Conservation (phyloP, 768 basidiomycete species). For the Phylloporus sp. region DNA sequence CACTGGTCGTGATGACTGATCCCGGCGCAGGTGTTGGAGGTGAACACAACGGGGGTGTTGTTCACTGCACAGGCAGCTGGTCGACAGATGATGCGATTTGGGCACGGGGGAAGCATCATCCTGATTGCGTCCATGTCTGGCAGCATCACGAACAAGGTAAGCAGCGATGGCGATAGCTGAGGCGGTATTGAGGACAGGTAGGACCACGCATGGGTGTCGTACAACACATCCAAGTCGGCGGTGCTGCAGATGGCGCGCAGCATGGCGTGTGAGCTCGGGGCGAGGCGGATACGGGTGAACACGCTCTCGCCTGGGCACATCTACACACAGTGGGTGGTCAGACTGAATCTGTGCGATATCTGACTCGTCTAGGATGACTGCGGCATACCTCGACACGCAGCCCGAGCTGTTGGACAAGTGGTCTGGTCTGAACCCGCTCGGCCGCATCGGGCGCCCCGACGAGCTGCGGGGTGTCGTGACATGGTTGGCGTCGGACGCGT, state of each 20-base stretch:
- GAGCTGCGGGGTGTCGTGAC: constrained; percentile 68
- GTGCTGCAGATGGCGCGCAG: constrained; percentile 78
- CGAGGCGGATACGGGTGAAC: constrained; percentile 66
- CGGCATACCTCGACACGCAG: constrained; percentile 61
- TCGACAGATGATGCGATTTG: constrained; percentile 50
- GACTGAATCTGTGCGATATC: constrained; percentile 8
- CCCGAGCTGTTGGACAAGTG: constrained; percentile 63
- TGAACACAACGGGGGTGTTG: constrained; percentile 61
- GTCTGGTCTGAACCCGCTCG: constrained; percentile 66
- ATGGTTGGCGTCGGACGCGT: constrained; percentile 75
- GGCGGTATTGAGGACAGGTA: constrained; percentile 20
- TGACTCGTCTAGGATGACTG: constrained; percentile 57
- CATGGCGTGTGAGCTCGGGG: constrained; percentile 78
- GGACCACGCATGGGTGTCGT: constrained; percentile 75
- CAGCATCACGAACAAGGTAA: constrained; percentile 67
- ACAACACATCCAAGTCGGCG: constrained; percentile 74
- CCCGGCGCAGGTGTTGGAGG: constrained; percentile 51
- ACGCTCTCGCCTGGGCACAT: constrained; percentile 75
- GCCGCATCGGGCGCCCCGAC: constrained; percentile 66
- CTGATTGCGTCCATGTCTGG: constrained; percentile 61
- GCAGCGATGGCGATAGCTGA: not conserved
- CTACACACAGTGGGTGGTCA: constrained; percentile 55
- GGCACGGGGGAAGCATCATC: constrained; percentile 51
- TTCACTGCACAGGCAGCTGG: constrained; percentile 62
- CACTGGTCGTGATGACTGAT: not conserved